Evolutionary conservation across 805 yeast genomes (phyloP), one percentile per base, ranked within the genome.

Genomic region (Starmera pachycereana): DNA sequence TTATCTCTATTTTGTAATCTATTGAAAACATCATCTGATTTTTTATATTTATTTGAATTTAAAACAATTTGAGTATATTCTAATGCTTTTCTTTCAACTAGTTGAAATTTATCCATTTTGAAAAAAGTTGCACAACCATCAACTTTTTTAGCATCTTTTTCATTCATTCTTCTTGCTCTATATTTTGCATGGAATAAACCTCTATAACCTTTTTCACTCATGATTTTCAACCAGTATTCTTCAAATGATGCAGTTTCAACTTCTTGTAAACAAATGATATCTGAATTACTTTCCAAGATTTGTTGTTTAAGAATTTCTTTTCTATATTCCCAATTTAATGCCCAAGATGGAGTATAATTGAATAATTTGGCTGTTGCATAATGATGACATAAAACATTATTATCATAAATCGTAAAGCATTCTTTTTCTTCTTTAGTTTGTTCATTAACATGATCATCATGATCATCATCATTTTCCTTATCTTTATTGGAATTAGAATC

Each of bases 41-140:
- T 85, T 60, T 87, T 88, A 58, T 87, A 86, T 53, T 82, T 88
- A 38, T 85, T 90, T 43, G 81, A 80, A 37, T 79, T 78, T 78
- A 81, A 76, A 59, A 87, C 83, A 40, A 79, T 77, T 46, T 82
- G 70, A 51, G 89, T 83, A 62, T 83, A 92, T 60, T 92, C 98
- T 42, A 90, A 70, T 32, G 76, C 68, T 45, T 78, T 81, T 53
- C 81, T 79, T 50, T 77, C 89, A 33, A 81, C 51, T 45, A 89
- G 66, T 42, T 74, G 72, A 61, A 90, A 87, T 55, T 81, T 78
- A 37, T 69, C 62, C 29, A 74, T 66, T 52, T 76, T 81, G 67
- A 72, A 92, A 57, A 90, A 90, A 1, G 89, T 78, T n/a, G 97
- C 97, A 71, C 98, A 92, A 11, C 99, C 99, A 60, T 92, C 99